These are phyloP conservation scores for Aspergillus chevalieri DNA, from an alignment of 2,329 filamentous ascomycete genomes.

Conservation along the genomic window DNA sequence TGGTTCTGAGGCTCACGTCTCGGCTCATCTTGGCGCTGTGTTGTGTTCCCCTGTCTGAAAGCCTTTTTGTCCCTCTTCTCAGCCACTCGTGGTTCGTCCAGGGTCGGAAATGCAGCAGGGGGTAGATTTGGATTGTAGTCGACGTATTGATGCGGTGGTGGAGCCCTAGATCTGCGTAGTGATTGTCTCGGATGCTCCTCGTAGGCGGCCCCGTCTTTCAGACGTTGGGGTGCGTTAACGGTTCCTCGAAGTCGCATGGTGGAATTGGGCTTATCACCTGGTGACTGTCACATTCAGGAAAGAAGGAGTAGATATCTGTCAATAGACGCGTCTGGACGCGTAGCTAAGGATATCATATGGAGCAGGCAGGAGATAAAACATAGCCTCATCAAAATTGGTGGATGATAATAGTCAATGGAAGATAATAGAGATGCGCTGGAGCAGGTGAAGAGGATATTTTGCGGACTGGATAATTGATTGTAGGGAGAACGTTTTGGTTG, in stretches of 20 bases:
- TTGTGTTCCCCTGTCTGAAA: background rate
- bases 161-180: constrained; percentile 8
- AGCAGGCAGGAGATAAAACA: background rate
- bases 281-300: background rate
- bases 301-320: background rate
- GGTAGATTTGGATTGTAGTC: constrained; percentile 35
- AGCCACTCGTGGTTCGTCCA: constrained; percentile 15
- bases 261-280: constrained; percentile 4
- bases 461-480: too few relatives aligned
- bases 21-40: background rate
- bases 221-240: constrained; percentile 25
- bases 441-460: background rate
- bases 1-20: background rate
- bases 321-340: background rate
- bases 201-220: constrained; percentile 21
- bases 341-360: background rate
- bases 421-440: background rate
- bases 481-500: background rate
- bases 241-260: constrained; percentile 28
- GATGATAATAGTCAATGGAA: background rate
- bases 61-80: background rate
- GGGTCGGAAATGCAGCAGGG: constrained; percentile 39
- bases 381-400: background rate
- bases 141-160: constrained; percentile 12
- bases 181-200: constrained; percentile 8